phyloP scores from a whole-genome alignment of 768 basidiomycete genomes.

The Suillus placidus region DNA sequence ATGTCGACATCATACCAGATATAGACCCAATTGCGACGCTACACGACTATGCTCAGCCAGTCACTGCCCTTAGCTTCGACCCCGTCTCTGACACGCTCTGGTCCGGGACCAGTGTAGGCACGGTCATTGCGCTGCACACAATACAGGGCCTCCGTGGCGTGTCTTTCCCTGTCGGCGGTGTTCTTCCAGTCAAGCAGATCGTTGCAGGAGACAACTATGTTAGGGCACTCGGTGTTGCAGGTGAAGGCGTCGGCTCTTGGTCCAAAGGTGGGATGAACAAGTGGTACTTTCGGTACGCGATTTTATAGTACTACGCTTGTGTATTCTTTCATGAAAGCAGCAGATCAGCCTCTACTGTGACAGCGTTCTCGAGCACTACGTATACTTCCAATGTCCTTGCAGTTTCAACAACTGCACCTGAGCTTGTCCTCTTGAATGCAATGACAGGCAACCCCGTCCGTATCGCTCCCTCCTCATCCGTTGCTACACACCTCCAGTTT shows the following conservation, averaged over 20 bases:
- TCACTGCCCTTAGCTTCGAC: constrained; percentile 86
- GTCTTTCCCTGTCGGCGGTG: constrained; percentile 70
- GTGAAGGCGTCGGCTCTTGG: constrained; percentile 77
- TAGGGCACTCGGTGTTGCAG: constrained; percentile 59
- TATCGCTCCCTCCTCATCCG: constrained; percentile 55
- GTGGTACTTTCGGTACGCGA: constrained; percentile 72
- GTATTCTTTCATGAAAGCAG: constrained; percentile 33
- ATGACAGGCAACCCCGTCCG: constrained; percentile 68
- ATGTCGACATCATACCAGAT: constrained; percentile 26
- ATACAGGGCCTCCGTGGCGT: constrained; percentile 67
- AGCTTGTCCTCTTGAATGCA: constrained; percentile 73
- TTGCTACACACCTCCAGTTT: constrained; percentile 66
- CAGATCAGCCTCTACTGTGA: constrained; percentile 39
- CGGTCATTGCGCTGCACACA: constrained; percentile 68
- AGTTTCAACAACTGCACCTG: constrained; percentile 57
- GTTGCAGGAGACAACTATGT: constrained; percentile 80
- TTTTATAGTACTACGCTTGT: constrained; percentile 21
- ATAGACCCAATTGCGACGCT: constrained; percentile 19
- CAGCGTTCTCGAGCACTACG: constrained; percentile 49
- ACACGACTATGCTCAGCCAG: constrained; percentile 42
- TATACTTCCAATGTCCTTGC: constrained; percentile 60
- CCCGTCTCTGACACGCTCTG: constrained; percentile 89
- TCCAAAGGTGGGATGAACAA: constrained; percentile 83
- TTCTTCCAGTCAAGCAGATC: constrained; percentile 73
- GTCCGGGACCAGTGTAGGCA: constrained; percentile 76